These are phyloP conservation scores for Cordyceps pruinosa DNA, from an alignment of 2,329 filamentous ascomycete species.

Conservation along the genomic window DNA sequence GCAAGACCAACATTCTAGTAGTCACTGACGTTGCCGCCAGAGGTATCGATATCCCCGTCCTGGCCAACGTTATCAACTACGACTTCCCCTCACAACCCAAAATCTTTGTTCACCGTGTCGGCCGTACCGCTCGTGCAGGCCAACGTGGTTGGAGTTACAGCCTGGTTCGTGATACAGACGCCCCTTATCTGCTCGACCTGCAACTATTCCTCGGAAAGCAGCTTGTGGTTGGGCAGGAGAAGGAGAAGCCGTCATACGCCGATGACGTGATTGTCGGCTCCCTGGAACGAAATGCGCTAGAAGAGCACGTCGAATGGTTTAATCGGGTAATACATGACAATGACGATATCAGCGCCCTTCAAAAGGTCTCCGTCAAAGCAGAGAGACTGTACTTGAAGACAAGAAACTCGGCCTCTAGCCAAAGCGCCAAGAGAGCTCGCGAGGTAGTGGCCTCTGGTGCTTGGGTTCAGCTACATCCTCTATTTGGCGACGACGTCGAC, in stretches of 20 bases:
- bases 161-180: constrained; percentile 78
- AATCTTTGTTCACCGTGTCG: constrained; percentile 92
- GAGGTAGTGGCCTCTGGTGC: constrained; percentile 62
- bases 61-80: constrained; percentile 98
- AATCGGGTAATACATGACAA: constrained; percentile 71
- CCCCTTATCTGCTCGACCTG: constrained; percentile 86
- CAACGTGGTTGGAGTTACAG: constrained; percentile 93
- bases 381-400: constrained; percentile 91
- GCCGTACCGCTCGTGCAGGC: constrained; percentile 89
- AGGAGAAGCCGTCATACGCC: constrained; percentile 60
- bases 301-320: constrained; percentile 73
- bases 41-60: constrained; percentile 93
- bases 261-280: constrained; percentile 79
- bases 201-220: constrained; percentile 89
- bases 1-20: constrained; percentile 81
- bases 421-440: constrained; percentile 84
- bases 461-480: constrained; percentile 68
- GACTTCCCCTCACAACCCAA: constrained; percentile 97
- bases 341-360: constrained; percentile 64
- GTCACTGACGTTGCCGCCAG: constrained; percentile 94
- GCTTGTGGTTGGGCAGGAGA: constrained; percentile 66
- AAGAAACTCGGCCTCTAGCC: constrained; percentile 78
- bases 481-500: constrained; percentile 68
- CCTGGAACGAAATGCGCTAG: constrained; percentile 65
- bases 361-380: constrained; percentile 72